A percentile compares a stretch with the other conserved stretches of the same genome.
phyloP scores from a whole-genome alignment of 1,139 yeast genomes.

The Suhomyces bokatorum region DNA sequence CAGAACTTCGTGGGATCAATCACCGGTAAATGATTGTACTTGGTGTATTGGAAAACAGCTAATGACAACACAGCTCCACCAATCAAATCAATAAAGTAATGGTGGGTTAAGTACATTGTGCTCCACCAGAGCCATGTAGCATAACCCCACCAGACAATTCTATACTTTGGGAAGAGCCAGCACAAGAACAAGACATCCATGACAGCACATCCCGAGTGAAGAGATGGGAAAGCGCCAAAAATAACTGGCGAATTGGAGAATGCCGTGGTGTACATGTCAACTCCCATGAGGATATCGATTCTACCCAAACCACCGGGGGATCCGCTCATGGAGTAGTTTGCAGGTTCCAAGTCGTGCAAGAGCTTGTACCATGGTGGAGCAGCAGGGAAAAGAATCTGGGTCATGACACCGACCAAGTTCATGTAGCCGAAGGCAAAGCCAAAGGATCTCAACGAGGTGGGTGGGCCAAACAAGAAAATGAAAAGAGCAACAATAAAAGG shows the following conservation, averaged over 20 bases:
- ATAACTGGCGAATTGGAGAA: slow-evolving; percentile 89
- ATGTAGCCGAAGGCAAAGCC: slow-evolving; percentile 98
- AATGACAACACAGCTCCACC: slow-evolving; percentile 84
- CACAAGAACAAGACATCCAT: slow-evolving; percentile 87
- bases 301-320: slow-evolving; percentile 96
- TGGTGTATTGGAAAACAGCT: slow-evolving; percentile 69
- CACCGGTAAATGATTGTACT: slow-evolving; percentile 73
- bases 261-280: slow-evolving; percentile 83
- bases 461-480: slow-evolving; percentile 88
- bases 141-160: slow-evolving; percentile 67
- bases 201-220: slow-evolving; percentile 91
- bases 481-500: slow-evolving; percentile 86
- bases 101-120: slow-evolving; percentile 95
- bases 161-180: slow-evolving; percentile 73
- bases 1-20: slow-evolving; percentile 63
- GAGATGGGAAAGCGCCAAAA: slow-evolving; percentile 97
- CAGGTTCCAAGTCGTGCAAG: slow-evolving; percentile 82
- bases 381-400: slow-evolving; percentile 84
- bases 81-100: slow-evolving; percentile 87
- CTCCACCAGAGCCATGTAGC: slow-evolving; percentile 98
- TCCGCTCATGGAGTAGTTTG: slow-evolving; percentile 89
- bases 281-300: slow-evolving; percentile 76
- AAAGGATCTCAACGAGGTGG: slow-evolving; percentile 80
- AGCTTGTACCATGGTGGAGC: slow-evolving; percentile 99
- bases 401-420: slow-evolving; percentile 81